Base-by-base conservation (phyloP, 2,329 filamentous ascomycete species). In the Zopfia rhizophila region DNA sequence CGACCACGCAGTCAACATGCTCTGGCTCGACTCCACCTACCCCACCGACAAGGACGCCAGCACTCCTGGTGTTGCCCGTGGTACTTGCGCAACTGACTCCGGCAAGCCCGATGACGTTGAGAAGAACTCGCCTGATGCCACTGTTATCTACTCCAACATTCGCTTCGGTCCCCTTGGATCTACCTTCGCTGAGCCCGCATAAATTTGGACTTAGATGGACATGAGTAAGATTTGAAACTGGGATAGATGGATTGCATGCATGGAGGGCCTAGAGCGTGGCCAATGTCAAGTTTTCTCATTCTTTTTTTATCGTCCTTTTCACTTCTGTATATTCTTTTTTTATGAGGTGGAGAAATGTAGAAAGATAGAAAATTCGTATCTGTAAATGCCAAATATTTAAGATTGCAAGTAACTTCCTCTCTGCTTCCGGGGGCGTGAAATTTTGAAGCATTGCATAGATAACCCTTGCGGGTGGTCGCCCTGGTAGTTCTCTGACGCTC, bases 1-100 rank as follows among this genome's bases (percentile, higher is more conserved):
- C 63, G 86, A 89, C 73, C 81, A 88, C 72, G 71, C 81, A 48
- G 74, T 82, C 62, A 80, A 86, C 73, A 90, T 90, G 86, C 80
- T 87, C 61, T 90, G 88, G 88, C 81, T 91, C 60, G 87, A 90
- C 76, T 82, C 81, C 50, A 81, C 75, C 66, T 87, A 82, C 76
- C 86, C 86, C 36, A 74, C 75, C 49, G 62, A 68, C 39, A 60
- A 54, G 22, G 61, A 66, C 55, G 44, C 67, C 12, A 45, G 19
- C 32, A 63, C 59, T 47, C 68, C 64, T 12, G 71, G 71, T 63
- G 44, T 64, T 21, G 65, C 49, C 29, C 68, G 71, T 54, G 71
- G 71, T 49, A 67, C 68, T 37, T 74, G 71, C 63, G 16, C 60
- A 3, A 72, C 55, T n/a, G 55, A 59, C 53, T 69, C 65, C 31